A percentile compares a stretch with the other conserved stretches of the same genome.
These are phyloP conservation scores for Cicer chorassanicum DNA, from an alignment of 306 rosid species.

Conservation along the genomic window DNA sequence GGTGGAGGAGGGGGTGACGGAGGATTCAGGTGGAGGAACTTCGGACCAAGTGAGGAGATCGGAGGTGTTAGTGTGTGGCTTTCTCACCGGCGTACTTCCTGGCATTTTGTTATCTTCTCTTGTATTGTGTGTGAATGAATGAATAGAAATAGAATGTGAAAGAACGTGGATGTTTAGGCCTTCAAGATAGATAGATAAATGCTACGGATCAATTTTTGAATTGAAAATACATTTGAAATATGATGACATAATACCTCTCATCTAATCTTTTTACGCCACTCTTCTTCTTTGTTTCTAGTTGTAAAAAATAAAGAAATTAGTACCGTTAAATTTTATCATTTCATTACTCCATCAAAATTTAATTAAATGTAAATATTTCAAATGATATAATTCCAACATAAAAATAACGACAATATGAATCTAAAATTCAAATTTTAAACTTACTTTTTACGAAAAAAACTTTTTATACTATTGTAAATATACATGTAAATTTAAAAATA, in stretches of 20 bases:
- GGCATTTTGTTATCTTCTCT: constrained; percentile 46
- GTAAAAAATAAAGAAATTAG: no score
- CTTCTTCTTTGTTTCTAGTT: no score
- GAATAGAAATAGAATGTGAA: not conserved
- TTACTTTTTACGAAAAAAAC: no score
- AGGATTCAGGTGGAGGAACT: constrained; percentile 52
- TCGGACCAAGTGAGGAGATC: constrained; percentile 95
- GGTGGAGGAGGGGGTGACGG: constrained; percentile 53
- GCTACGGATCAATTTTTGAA: constrained; percentile 30
- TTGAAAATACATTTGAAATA: constrained; percentile 12
- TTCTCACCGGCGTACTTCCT: constrained; percentile 63
- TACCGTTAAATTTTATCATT: no score
- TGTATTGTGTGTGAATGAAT: not conserved
- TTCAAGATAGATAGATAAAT: not conserved
- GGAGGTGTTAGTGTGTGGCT: constrained; percentile 68
- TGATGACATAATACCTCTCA: not conserved
- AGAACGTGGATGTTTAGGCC: not conserved
- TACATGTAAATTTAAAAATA: no score
- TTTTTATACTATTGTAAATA: no score
- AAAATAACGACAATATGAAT: no score
- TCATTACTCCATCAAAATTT: no score
- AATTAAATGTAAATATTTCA: no score
- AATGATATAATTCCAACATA: no score
- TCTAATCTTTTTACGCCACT: no score
- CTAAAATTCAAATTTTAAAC: no score